A percentile compares a stretch with the other conserved stretches of the same genome.
These are phyloP conservation scores for Hemisphaericaspora subhashii DNA, from an alignment of 1,139 yeast genomes.

Conservation along the genomic window DNA sequence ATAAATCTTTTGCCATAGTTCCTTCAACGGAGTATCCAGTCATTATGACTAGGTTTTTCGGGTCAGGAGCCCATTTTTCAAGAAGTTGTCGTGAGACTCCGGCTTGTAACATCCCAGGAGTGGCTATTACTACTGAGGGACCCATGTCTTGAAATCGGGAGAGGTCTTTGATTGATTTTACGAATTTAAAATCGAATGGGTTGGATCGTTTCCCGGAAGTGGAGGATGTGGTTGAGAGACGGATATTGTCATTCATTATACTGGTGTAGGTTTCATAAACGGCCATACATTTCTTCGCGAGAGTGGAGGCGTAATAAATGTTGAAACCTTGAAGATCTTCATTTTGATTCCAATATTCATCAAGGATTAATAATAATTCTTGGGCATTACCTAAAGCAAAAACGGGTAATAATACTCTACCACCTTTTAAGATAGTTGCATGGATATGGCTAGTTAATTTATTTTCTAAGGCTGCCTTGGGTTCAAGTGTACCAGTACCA, in stretches of 20 bases:
- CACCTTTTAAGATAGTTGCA: conserved; percentile 83
- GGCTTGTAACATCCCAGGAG: conserved; percentile 97
- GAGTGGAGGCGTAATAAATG: conserved; percentile 86
- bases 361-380: conserved; percentile 82
- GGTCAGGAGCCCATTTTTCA: conserved; percentile 97
- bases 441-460: conserved; percentile 81
- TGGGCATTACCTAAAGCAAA: conserved; percentile 98
- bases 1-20: conserved; percentile 88
- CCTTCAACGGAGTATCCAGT: conserved; percentile 99
- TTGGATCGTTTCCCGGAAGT: conserved; percentile 45
- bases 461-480: conserved; percentile 79
- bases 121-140: conserved; percentile 93
- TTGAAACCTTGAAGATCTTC: conserved; percentile 80
- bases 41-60: conserved; percentile 79
- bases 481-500: conserved; percentile 97
- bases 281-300: conserved; percentile 95
- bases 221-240: conserved; percentile 74
- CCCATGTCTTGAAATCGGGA: conserved; percentile 91
- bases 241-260: conserved; percentile 92
- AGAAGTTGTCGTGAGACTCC: conserved; percentile 89
- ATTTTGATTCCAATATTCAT: conserved; percentile 90
- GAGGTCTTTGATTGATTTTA: conserved; percentile 74
- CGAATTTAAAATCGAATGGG: conserved; percentile 88
- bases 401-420: conserved; percentile 88
- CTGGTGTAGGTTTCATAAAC: conserved; percentile 95